Conservation (phyloP, 2,329 filamentous ascomycete genomes). For the Trichoderma breve region DNA sequence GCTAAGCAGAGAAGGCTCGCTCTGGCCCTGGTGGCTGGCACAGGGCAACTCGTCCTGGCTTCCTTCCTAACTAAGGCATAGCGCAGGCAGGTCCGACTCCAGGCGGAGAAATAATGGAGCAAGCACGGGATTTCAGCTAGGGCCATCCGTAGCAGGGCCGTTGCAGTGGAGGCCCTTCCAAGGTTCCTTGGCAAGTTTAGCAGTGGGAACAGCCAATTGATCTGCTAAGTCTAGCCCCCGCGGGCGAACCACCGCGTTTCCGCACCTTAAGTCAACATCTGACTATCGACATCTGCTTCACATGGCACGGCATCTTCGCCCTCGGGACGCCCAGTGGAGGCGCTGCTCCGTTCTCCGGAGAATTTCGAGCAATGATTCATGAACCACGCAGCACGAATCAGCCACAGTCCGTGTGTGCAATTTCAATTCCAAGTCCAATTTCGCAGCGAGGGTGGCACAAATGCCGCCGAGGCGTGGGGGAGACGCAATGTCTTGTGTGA, state of each 20-base stretch:
- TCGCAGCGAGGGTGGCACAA: neutral
- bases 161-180: neutral
- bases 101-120: conserved; percentile 13
- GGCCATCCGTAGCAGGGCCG: neutral
- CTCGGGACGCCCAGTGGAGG: neutral
- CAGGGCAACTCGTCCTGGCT: neutral
- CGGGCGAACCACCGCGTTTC: neutral
- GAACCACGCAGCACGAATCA: neutral
- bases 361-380: neutral
- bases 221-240: neutral
- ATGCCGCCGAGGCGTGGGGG: conserved; percentile 5
- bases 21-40: neutral
- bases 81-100: neutral
- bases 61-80: neutral
- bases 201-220: neutral
- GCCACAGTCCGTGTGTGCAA: neutral
- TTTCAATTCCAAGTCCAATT: neutral
- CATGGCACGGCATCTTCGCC: neutral
- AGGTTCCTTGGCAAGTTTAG: neutral
- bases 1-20: neutral
- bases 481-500: conserved; percentile 5
- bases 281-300: neutral
- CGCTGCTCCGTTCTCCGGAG: neutral
- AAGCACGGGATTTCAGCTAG: neutral
- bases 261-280: neutral